Conservation (phyloP, 2,329 filamentous ascomycete genomes). For the Fusarium sp. region DNA sequence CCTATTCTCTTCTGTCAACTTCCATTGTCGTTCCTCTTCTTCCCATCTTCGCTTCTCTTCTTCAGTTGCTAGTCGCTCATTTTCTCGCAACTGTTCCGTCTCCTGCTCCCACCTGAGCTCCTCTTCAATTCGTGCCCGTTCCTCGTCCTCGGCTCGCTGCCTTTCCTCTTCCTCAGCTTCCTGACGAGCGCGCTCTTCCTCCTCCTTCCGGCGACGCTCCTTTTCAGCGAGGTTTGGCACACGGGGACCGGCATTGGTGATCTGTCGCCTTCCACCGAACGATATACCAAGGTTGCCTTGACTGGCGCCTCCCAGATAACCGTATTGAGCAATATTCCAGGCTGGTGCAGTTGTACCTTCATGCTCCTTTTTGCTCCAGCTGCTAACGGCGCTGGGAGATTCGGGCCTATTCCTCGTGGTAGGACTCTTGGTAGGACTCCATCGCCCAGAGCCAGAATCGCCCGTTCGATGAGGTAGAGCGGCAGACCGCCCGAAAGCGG, state of each 20-base stretch:
- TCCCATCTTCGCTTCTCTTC: constrained; percentile 81
- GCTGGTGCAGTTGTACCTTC: constrained; percentile 85
- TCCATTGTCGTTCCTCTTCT: constrained; percentile 81
- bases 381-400: constrained; percentile 74
- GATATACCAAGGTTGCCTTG: constrained; percentile 95
- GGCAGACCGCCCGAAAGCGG: constrained; percentile 55
- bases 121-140: constrained; percentile 71
- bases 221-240: constrained; percentile 89
- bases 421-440: constrained; percentile 73
- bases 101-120: constrained; percentile 76
- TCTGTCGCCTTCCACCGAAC: constrained; percentile 92
- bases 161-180: constrained; percentile 65
- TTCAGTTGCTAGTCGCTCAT: constrained; percentile 70
- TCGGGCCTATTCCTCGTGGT: constrained; percentile 57
- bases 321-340: constrained; percentile 99
- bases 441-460: constrained; percentile 64
- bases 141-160: constrained; percentile 69
- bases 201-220: constrained; percentile 73
- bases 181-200: constrained; percentile 68
- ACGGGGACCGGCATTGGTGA: constrained; percentile 82
- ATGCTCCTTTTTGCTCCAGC: constrained; percentile 89
- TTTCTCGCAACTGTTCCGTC: constrained; percentile 67
- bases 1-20: constrained; percentile 77
- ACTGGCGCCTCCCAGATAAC: constrained; percentile 97
- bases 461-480: constrained; percentile 63